Percentiles rank a stretch among this genome's conserved stretches.
Conservation (phyloP, 352 stramenopile species). For the Phytophthora syringae region DNA sequence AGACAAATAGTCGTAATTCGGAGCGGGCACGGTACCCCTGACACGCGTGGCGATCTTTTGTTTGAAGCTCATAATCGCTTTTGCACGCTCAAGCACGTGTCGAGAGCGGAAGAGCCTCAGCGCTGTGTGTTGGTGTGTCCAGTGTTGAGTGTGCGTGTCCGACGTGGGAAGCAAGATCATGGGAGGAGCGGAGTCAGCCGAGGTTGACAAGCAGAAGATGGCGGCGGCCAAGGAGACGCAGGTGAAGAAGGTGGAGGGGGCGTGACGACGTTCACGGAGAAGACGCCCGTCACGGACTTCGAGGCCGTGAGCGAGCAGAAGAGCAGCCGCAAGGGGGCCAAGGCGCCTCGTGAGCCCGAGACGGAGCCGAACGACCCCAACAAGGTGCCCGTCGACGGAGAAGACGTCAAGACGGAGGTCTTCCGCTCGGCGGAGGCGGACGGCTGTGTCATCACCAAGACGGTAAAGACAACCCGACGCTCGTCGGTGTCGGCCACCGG, state of each 20-base stretch:
- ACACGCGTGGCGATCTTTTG: conserved; percentile 10
- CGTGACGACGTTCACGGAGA: conserved; percentile 28
- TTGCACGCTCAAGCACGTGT: conserved; percentile 22
- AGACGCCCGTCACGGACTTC: conserved; percentile 26
- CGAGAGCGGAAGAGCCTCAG: not conserved
- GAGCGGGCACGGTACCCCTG: no score
- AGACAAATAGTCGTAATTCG: no score
- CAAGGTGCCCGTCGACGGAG: conserved; percentile 7
- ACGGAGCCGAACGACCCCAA: conserved; percentile 27
- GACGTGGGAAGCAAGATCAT: conserved; percentile 19
- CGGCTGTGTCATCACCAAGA: conserved; percentile 23
- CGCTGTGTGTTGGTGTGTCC: conserved; percentile 24
- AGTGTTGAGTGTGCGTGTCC: conserved; percentile 28
- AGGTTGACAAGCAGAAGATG: conserved; percentile 30
- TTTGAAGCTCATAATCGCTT: conserved; percentile 35
- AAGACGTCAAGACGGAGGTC: conserved; percentile 23
- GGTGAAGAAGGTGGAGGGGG: conserved; percentile 27
- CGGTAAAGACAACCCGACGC: conserved; percentile 24
- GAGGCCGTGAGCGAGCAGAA: conserved; percentile 35
- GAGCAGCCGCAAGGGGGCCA: conserved; percentile 10
- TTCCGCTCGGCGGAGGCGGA: conserved; percentile 11
- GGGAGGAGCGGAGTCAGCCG: conserved; percentile 34
- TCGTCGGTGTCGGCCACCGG: conserved; percentile 1
- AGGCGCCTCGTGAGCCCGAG: conserved; percentile 21
- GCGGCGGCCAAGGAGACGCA: conserved; percentile 13